Evolutionary conservation across 257 asterid genomes (phyloP), one percentile per base, ranked within the genome.

Genomic region (Petunia axillaris): DNA sequence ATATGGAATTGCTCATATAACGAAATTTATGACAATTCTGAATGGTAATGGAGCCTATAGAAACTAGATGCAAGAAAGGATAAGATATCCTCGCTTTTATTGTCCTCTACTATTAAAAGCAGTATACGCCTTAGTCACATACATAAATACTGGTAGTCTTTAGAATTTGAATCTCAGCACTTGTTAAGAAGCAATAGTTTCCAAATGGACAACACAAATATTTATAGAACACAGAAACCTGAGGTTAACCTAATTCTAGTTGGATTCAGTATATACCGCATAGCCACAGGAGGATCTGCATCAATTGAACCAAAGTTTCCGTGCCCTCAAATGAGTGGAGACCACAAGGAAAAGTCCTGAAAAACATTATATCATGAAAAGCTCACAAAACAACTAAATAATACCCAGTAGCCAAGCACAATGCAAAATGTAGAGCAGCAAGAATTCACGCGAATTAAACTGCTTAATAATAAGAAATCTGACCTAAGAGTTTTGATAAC

Each of bases 261-360:
- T 98, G 88, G 86, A 96, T 84, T 96, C 99, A 60, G 98, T 25
- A 25, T 96, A 87, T 96, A 96, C 35, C 99, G 99, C 99, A 96
- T 96, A 74, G 99, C 99, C 10, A 98, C 99, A 78, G 99, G 90
- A 87, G 99, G 98, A 86, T 96, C 99, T 25, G 98, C 97, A 90
- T 96, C 99, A 63, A 96, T 91, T 74, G 98, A 96, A 68, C 99
- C 99, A 85, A 96, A 96, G 83, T 96, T 96, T 37, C 99, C 99
- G 83, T 94, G 99, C 74, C 99, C 99, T 9, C 93, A 92, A 80
- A 96, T 92, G 38, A 96, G 99, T 38, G 99, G 99, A 82, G 88
- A 88, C 10, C 99, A 96, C 91, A 96, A 86, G 53, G 99, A 96
- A 89, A 95, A 96, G 85, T 93, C 99, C 99, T 96, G 93, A 16